Base-by-base conservation (phyloP, 2,329 filamentous ascomycete genomes). In the Pestalotiopsis sp. region DNA sequence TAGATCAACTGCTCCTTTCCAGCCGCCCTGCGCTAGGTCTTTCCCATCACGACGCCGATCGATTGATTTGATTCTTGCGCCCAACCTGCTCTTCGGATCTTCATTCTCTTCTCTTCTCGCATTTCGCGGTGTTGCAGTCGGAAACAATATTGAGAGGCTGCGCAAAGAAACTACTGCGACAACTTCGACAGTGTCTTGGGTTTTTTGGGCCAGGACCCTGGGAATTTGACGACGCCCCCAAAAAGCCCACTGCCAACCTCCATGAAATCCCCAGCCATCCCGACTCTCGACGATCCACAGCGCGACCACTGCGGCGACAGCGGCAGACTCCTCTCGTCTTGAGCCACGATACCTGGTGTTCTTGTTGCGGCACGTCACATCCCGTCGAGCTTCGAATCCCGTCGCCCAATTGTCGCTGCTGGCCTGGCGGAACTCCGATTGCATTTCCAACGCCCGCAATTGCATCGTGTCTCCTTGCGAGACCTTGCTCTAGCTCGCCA, bases 401-500 rank as follows among this genome's bases (percentile, higher is more conserved):
- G 62, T 49, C 41, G 38, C 68, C 38, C 58, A 68, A 68, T 62
- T 31, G 31, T 62, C 31, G 59, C 20, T 40, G 31, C 27, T 31
- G 20, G 59, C 67, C 67, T 68, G 69, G 49, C 59, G 62, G 36
- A 49, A 66, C 14, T 27, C 41, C 23, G 64, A 66, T 36, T 59
- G 59, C 11, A 40, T 36, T 68, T 66, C 60, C 65, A 67, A 63
- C 31, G 45, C 58, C 31, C 64, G 68, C 65, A 68, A 56, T 64
- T 41, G 61, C 57, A 68, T 70, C 63, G 69, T 79, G 77, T 78
- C 75, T 75, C 78, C 20, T 62, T 64, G 40, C n/a, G 59, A 71
- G 70, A 68, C 80, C 79, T 72, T 80, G 76, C 78, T 76, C 75
- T 79, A 77, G 81, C 75, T 77, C 80, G 85, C 80, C 81, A 94